Conservation (phyloP, 371 early-diverging fungal species). For the Modicella reniformis region DNA sequence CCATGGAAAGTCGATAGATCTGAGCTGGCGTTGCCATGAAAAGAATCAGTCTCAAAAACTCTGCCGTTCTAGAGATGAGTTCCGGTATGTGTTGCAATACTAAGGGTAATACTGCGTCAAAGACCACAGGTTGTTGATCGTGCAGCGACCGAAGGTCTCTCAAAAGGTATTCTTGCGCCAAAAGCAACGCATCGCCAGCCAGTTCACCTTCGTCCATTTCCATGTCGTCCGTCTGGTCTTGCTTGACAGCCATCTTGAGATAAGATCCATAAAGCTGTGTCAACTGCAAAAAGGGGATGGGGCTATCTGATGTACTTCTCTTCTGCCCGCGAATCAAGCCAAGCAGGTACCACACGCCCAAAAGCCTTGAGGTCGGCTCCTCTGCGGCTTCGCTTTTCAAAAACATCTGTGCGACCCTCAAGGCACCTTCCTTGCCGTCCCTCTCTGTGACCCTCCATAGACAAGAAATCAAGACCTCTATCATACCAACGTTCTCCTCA, state of each 20-base stretch:
- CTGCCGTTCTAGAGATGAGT: conserved; percentile 34
- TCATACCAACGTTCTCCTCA: conserved; percentile 19
- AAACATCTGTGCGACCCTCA: conserved; percentile 39
- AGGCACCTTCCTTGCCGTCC: conserved; percentile 42
- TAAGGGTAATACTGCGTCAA: conserved; percentile 34
- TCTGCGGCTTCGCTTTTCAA: conserved; percentile 29
- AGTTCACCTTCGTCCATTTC: conserved; percentile 4
- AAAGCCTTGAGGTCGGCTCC: conserved; percentile 15
- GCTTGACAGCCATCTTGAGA: conserved; percentile 24
- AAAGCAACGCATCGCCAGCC: background rate
- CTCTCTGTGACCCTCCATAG: conserved; percentile 38
- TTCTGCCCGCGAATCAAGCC: conserved; percentile 32
- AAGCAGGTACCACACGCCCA: conserved; percentile 49
- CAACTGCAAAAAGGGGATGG: conserved; percentile 23
- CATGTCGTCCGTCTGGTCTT: conserved; percentile 14
- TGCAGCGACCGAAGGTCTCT: conserved; percentile 40
- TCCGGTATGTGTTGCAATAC: conserved; percentile 33
- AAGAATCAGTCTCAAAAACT: conserved; percentile 32
- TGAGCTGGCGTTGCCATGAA: conserved; percentile 37
- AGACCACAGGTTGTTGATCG: conserved; percentile 31
- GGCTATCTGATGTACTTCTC: background rate
- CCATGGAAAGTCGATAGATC: conserved; percentile 39
- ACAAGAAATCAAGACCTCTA: conserved; percentile 35
- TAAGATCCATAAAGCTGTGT: conserved; percentile 34
- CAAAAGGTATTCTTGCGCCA: conserved; percentile 30